These are phyloP conservation scores for Cetraspora pellucida DNA, from an alignment of 192 early-diverging fungal species.

Conservation along the genomic window DNA sequence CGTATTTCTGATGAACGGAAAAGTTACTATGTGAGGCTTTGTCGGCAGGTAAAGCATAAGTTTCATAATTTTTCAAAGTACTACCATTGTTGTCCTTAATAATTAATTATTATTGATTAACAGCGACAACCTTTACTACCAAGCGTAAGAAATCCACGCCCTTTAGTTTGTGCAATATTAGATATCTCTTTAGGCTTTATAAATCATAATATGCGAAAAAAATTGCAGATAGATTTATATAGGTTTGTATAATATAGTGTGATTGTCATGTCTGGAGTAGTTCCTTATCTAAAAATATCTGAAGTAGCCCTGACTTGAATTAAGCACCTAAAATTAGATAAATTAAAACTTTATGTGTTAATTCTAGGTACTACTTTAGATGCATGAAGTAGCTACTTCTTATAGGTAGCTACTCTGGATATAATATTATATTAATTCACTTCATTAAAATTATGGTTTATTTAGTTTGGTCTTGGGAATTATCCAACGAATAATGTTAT, in stretches of 20 bases:
- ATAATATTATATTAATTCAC: not conserved
- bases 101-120: slow-evolving; percentile 24
- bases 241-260: slow-evolving; percentile 36
- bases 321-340: too few species aligned
- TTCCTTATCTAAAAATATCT: too few species aligned
- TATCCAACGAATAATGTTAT: slow-evolving; percentile 38
- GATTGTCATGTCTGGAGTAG: too few species aligned
- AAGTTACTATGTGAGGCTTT: slow-evolving; percentile 34
- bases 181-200: slow-evolving; percentile 54
- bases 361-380: too few species aligned
- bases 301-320: too few species aligned
- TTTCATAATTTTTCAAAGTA: slow-evolving; percentile 28
- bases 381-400: too few species aligned
- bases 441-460: slow-evolving; percentile 1
- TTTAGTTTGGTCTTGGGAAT: slow-evolving; percentile 35
- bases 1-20: slow-evolving; percentile 38
- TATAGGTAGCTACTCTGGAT: too few species aligned
- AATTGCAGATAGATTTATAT: slow-evolving; percentile 51
- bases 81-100: not conserved
- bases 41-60: slow-evolving; percentile 41
- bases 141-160: slow-evolving; percentile 40
- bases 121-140: slow-evolving; percentile 53
- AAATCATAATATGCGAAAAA: slow-evolving; percentile 61
- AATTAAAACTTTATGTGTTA: too few species aligned
- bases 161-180: slow-evolving; percentile 46